phyloP scores from a whole-genome alignment of 129 eudicot genomes.

The Arctium lappa region DNA sequence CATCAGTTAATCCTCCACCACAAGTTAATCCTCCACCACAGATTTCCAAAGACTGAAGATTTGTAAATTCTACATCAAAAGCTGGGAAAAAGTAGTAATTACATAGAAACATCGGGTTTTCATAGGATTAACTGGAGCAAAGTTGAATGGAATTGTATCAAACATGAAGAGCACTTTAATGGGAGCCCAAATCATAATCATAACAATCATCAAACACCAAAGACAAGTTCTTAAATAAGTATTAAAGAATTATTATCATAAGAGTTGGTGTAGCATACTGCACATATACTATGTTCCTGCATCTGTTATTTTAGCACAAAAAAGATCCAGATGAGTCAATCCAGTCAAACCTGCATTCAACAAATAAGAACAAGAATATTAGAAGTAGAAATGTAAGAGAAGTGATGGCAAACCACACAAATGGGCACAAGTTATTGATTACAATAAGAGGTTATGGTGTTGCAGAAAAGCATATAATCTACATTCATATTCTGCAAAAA shows the following conservation, averaged over 20 bases:
- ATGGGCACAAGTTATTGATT: not conserved
- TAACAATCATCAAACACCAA: not conserved
- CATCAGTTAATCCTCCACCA: constrained; percentile 36
- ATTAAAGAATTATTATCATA: too few species aligned
- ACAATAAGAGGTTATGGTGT: too few species aligned
- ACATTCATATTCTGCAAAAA: too few species aligned
- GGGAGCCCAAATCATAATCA: not conserved
- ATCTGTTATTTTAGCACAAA: constrained; percentile 66
- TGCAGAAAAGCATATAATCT: too few species aligned
- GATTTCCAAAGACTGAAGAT: too few species aligned
- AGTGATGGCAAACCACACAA: not conserved
- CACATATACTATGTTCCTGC: constrained; percentile 45
- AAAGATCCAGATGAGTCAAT: constrained; percentile 64
- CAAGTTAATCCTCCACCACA: too few species aligned
- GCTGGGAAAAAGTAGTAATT: too few species aligned
- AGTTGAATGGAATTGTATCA: not conserved
- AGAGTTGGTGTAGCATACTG: constrained; percentile 28
- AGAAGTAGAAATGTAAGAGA: not conserved
- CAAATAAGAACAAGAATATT: not conserved
- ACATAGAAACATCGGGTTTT: too few species aligned
- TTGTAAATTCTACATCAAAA: too few species aligned
- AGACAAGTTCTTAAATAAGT: not conserved
- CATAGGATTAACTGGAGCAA: too few species aligned
- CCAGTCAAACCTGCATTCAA: constrained; percentile 57
- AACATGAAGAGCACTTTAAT: not conserved